A percentile compares a stretch with the other conserved stretches of the same genome.
Evolutionary conservation across 2,329 filamentous ascomycete genomes (phyloP).

Genomic region (Monosporascus sp.): DNA sequence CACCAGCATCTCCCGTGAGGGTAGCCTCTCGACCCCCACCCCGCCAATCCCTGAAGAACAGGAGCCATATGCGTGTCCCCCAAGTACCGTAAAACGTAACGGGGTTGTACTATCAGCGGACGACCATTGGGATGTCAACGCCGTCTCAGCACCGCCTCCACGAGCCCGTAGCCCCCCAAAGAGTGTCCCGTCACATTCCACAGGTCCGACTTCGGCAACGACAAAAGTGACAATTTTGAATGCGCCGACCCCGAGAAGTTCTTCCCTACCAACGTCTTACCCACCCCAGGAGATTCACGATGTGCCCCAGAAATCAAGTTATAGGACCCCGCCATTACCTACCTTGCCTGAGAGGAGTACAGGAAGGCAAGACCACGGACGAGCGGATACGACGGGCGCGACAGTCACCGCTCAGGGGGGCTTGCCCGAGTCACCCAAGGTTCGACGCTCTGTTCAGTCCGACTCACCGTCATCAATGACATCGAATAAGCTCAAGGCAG

Average conservation of each 20-base stretch:
- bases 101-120: slow-evolving; percentile 8
- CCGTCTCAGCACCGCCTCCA: slow-evolving; percentile 7
- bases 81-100: slow-evolving; percentile 11
- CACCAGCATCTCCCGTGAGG: slow-evolving; percentile 34
- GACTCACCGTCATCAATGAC: slow-evolving; percentile 47
- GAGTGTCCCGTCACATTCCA: slow-evolving; percentile 8
- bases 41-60: slow-evolving; percentile 37
- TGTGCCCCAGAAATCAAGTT: slow-evolving; percentile 12
- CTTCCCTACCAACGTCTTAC: neutral
- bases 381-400: slow-evolving; percentile 7
- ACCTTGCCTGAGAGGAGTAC: slow-evolving; percentile 25
- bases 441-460: slow-evolving; percentile 35
- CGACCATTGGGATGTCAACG: slow-evolving; percentile 6
- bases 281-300: slow-evolving; percentile 16
- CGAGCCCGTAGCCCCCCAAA: slow-evolving; percentile 15
- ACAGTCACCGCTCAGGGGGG: slow-evolving; percentile 8
- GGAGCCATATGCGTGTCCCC: slow-evolving; percentile 4
- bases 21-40: slow-evolving; percentile 29
- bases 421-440: slow-evolving; percentile 23
- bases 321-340: slow-evolving; percentile 21
- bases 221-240: slow-evolving; percentile 18
- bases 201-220: slow-evolving; percentile 10
- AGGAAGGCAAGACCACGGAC: slow-evolving; percentile 17
- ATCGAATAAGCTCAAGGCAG: slow-evolving; percentile 45
- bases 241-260: slow-evolving; percentile 3